Conservation (phyloP, 306 rosid genomes). For the Vigna unguiculata region DNA sequence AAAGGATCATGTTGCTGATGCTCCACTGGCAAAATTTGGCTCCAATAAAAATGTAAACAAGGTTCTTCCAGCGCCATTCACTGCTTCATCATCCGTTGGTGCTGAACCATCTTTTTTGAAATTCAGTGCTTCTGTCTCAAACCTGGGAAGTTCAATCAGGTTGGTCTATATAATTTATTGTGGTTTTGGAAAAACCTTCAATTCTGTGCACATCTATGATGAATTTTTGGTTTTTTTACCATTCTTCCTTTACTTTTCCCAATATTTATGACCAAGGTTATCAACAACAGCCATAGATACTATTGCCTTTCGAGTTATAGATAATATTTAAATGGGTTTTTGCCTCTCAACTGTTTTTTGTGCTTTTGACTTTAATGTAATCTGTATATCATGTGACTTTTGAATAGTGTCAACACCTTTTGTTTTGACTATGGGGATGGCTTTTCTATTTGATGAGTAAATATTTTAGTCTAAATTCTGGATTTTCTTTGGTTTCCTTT, state of each 20-base stretch:
- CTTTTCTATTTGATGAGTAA: background rate
- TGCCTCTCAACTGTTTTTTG: background rate
- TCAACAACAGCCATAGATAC: background rate
- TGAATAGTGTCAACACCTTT: conserved; percentile 16
- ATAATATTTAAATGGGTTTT: background rate
- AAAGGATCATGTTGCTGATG: conserved; percentile 49
- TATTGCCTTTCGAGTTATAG: background rate
- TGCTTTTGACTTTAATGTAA: background rate
- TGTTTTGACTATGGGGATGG: background rate
- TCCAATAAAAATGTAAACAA: conserved; percentile 45
- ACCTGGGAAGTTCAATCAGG: conserved; percentile 66
- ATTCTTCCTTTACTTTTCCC: background rate
- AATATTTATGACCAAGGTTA: background rate
- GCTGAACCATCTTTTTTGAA: conserved; percentile 45
- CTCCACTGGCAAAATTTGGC: conserved; percentile 41
- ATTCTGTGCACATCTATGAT: background rate
- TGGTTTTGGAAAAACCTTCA: background rate
- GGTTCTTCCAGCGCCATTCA: conserved; percentile 44
- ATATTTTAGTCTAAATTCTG: conserved; percentile 6
- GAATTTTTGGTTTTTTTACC: conserved; percentile 17
- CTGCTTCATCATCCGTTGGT: conserved; percentile 45
- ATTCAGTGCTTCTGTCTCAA: conserved; percentile 47
- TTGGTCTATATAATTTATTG: conserved; percentile 44
- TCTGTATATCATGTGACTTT: conserved; percentile 16
- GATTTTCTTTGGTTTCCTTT: conserved; percentile 7